Conservation (phyloP, 768 basidiomycete species). For the Agrocybe praecox region DNA sequence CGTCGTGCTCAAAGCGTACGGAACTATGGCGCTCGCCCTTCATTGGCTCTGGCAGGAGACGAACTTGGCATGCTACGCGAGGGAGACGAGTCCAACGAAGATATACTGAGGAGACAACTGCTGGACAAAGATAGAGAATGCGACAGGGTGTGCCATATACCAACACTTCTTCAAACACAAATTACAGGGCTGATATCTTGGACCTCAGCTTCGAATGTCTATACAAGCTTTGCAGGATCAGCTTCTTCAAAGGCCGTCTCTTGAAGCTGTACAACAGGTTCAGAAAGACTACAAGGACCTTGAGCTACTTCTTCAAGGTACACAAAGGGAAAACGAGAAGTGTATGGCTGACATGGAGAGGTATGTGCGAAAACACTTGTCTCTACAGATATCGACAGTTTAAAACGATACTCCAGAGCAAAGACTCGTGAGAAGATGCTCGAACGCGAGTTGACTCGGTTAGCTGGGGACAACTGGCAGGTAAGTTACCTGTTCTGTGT, state of each 20-base stretch:
- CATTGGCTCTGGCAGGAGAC: conserved; percentile 50
- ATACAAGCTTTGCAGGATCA: conserved; percentile 66
- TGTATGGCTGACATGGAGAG: conserved; percentile 82
- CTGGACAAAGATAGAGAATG: conserved; percentile 71
- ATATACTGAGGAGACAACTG: conserved; percentile 61
- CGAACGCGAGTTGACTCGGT: conserved; percentile 68
- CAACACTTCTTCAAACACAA: neutral
- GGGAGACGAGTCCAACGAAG: conserved; percentile 59
- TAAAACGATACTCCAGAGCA: conserved; percentile 35
- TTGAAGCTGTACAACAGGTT: conserved; percentile 65
- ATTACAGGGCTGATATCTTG: neutral
- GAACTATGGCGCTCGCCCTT: conserved; percentile 49
- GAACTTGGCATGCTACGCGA: conserved; percentile 67
- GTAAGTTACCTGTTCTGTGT: conserved; percentile 29
- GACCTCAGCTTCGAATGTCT: conserved; percentile 58
- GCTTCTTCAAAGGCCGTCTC: conserved; percentile 66
- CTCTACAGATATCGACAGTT: neutral
- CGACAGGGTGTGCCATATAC: conserved; percentile 52
- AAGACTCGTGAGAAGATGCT: conserved; percentile 77
- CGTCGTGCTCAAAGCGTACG: conserved; percentile 68
- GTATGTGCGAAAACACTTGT: conserved; percentile 33
- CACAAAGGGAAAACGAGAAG: conserved; percentile 83
- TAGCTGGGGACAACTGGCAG: conserved; percentile 86
- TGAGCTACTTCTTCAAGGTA: conserved; percentile 76
- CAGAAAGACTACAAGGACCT: conserved; percentile 76